Conservation (phyloP, 345 rosid genomes). For the Pistacia integerrima region DNA sequence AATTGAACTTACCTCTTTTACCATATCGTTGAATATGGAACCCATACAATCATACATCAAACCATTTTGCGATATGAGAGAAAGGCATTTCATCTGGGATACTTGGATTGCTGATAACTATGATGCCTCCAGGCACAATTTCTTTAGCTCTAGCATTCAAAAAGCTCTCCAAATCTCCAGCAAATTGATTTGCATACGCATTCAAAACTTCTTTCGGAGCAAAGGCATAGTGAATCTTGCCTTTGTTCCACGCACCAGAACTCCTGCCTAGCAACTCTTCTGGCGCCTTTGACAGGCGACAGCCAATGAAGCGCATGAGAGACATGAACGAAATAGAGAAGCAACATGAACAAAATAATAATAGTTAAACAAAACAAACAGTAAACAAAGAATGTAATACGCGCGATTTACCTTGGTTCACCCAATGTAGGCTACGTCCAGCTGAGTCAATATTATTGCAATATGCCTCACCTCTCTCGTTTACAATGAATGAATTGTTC, state of each 20-base stretch:
- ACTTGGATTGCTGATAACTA: slow-evolving; percentile 24
- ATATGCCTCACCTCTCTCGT: no score
- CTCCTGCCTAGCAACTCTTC: slow-evolving; percentile 15
- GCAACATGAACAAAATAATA: no score
- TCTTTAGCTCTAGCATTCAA: slow-evolving; percentile 26
- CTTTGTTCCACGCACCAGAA: slow-evolving; percentile 29
- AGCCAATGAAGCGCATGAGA: slow-evolving; percentile 31
- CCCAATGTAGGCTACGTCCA: no score
- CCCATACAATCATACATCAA: slow-evolving; percentile 33
- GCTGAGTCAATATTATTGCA: no score
- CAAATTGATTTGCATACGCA: slow-evolving; percentile 33
- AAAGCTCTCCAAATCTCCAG: slow-evolving; percentile 19
- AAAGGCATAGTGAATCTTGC: slow-evolving; percentile 25
- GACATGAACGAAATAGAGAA: no score
- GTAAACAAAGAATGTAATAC: no score
- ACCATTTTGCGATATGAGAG: slow-evolving; percentile 13
- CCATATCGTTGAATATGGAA: slow-evolving; percentile 30
- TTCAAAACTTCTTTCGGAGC: slow-evolving; percentile 20
- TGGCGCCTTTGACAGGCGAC: slow-evolving; percentile 8
- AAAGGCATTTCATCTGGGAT: slow-evolving; percentile 33
- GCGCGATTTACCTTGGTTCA: no score
- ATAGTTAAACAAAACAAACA: no score
- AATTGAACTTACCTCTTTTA: slow-evolving; percentile 16
- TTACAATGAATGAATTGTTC: no score
- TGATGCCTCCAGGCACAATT: slow-evolving; percentile 30